Conservation (phyloP, 495 filamentous ascomycete species). For the Aspergillus affinis region DNA sequence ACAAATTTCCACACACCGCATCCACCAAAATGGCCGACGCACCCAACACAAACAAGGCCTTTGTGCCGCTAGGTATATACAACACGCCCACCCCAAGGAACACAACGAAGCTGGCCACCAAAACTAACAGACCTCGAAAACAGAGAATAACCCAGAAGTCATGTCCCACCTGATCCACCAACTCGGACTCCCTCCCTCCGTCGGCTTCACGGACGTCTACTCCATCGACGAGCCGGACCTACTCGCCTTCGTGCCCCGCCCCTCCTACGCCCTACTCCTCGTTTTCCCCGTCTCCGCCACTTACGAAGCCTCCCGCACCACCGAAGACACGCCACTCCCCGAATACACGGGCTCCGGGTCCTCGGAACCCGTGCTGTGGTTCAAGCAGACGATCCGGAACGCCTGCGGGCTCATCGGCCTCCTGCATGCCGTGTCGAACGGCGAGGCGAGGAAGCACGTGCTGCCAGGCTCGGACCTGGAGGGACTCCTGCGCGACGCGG, state of each 20-base stretch:
- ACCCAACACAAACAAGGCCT: conserved; percentile 44
- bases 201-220: conserved; percentile 82
- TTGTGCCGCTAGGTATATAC: conserved; percentile 46
- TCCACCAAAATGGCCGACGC: conserved; percentile 37
- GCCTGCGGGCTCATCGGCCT: conserved; percentile 85
- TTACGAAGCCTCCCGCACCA: conserved; percentile 64
- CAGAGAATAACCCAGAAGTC: conserved; percentile 74
- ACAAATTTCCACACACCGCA: neutral
- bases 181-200: conserved; percentile 65
- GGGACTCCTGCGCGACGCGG: conserved; percentile 43
- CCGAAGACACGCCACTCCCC: conserved; percentile 58
- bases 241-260: conserved; percentile 78
- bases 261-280: conserved; percentile 76
- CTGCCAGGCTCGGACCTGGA: conserved; percentile 47
- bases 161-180: conserved; percentile 73
- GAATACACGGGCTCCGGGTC: conserved; percentile 53
- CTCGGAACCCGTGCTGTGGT: conserved; percentile 74
- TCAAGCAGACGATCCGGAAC: conserved; percentile 86
- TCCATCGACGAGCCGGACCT: conserved; percentile 76
- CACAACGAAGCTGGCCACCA: conserved; percentile 1
- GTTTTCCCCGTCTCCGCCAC: conserved; percentile 75
- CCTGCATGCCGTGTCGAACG: conserved; percentile 72
- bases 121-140: conserved; percentile 17
- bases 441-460: conserved; percentile 46
- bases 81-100: conserved; percentile 5